Evolutionary conservation across 2,329 filamentous ascomycete genomes (phyloP).

Genomic region (Ophiobolus disseminans): DNA sequence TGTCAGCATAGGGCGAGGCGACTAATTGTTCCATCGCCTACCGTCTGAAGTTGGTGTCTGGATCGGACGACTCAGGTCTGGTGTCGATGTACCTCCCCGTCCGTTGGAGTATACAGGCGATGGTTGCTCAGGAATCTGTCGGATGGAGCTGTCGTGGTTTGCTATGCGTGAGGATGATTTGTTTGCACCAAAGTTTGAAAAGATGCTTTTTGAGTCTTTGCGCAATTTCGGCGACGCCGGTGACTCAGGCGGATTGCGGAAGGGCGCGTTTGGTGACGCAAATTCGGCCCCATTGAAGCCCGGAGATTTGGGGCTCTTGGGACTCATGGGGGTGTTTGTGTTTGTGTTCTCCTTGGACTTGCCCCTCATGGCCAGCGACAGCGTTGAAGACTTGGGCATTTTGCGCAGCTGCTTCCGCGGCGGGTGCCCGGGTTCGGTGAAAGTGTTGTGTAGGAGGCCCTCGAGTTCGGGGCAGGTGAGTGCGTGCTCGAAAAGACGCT

Average conservation of each 20-base stretch:
- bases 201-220: slow-evolving; percentile 53
- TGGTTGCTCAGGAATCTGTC: slow-evolving; percentile 44
- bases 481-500: slow-evolving; percentile 20
- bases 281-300: slow-evolving; percentile 31
- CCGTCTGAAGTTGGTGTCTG: slow-evolving; percentile 48
- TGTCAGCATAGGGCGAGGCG: slow-evolving; percentile 9
- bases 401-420: slow-evolving; percentile 41
- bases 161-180: slow-evolving; percentile 55
- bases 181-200: slow-evolving; percentile 56
- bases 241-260: slow-evolving; percentile 40
- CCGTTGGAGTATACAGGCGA: slow-evolving; percentile 50
- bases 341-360: slow-evolving; percentile 38
- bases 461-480: slow-evolving; percentile 22
- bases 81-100: slow-evolving; percentile 56
- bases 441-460: slow-evolving; percentile 23
- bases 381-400: slow-evolving; percentile 49
- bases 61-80: slow-evolving; percentile 52
- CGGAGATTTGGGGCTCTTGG: slow-evolving; percentile 44
- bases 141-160: slow-evolving; percentile 44
- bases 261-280: slow-evolving; percentile 39
- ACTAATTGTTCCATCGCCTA: slow-evolving; percentile 15
- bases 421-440: slow-evolving; percentile 30
- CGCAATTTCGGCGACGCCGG: slow-evolving; percentile 45
- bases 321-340: slow-evolving; percentile 37
- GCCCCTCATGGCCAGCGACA: slow-evolving; percentile 47